Evolutionary conservation across 345 rosid species (phyloP), one percentile per base, ranked within the genome.

Genomic region (Schrenkiella parvula): DNA sequence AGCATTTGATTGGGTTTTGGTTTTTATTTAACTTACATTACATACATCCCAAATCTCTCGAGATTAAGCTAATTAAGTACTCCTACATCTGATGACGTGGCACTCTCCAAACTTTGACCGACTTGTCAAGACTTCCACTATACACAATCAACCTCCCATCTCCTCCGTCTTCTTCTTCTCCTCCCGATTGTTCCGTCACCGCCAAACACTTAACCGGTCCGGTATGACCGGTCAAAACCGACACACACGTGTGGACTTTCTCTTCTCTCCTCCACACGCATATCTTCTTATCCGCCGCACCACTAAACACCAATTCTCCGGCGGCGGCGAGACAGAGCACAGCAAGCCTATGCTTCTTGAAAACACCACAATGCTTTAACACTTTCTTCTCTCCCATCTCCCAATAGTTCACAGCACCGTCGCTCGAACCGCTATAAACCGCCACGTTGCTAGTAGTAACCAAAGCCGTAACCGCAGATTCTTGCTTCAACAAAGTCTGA

Each of bases 81-180:
- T 55, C 57, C 26, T 38, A 66, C 37, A 65, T 43, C 3, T 72
- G 66, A 0, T 74, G 37, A 66, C 60, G 47, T 66, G 89, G 80
- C 64, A 90, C 96, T 60, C 86, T 86, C 98, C 98, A 93, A n/a
- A 90, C 96, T 79, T 93, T 90, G 48, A 93, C 98, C 12, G 98
- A 86, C 74, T 90, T 93, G 42, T 93, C 98, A 44, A 93, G 88
- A 57, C 96, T 89, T 52, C 98, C 98, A 67, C 98, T 93, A 64
- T 90, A 89, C 50, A 89, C 84, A 14, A 86, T 65, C 97, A 96
- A 87, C 71, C 84, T 70, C 54, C 35, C 77, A 50, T 79, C 90
- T 5, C 79, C 82, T 2, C 62, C 72, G 26, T 90, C 75, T 31
- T 51, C 68, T 0, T 46, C 55, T 48, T 82, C 69, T 15, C 12